Percentiles rank a stretch among this genome's conserved stretches.
These are phyloP conservation scores for Leccinum fallax DNA, from an alignment of 1,284 basidiomycete genomes.

Conservation along the genomic window DNA sequence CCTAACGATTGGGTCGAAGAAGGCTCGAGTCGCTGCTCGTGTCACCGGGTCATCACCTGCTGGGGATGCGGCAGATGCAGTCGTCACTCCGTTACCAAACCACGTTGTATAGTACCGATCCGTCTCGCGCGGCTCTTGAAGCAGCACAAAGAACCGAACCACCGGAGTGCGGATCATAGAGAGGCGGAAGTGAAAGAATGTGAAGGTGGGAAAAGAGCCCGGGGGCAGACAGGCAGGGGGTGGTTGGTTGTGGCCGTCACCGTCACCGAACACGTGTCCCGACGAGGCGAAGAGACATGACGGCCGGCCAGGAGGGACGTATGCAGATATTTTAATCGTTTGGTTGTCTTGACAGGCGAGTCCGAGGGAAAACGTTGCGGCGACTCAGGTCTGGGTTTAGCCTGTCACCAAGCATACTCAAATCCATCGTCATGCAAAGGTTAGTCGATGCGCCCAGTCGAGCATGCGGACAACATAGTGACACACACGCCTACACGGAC, in stretches of 20 bases:
- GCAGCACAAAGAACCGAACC: not conserved
- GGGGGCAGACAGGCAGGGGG: not conserved
- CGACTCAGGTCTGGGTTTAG: not conserved
- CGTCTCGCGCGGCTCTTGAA: not conserved
- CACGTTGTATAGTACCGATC: not conserved
- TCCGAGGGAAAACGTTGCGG: not conserved
- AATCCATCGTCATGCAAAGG: not conserved
- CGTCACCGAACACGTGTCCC: not conserved
- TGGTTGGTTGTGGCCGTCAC: not conserved
- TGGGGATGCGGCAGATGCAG: not conserved
- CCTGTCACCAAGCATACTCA: not conserved
- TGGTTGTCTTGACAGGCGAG: not conserved
- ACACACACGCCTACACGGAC: not conserved
- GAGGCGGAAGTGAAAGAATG: conserved; percentile 1
- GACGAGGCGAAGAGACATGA: not conserved
- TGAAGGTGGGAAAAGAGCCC: not conserved
- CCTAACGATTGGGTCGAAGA: not conserved
- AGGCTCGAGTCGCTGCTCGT: not conserved
- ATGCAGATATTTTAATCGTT: not conserved
- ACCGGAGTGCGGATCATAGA: conserved; percentile 1
- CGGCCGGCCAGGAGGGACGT: not conserved
- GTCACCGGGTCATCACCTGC: not conserved
- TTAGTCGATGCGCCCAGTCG: not conserved
- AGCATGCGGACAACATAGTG: not conserved
- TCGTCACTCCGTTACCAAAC: not conserved